Base-by-base conservation (phyloP, 116 monocot species). In the Cymodocea nodosa region DNA sequence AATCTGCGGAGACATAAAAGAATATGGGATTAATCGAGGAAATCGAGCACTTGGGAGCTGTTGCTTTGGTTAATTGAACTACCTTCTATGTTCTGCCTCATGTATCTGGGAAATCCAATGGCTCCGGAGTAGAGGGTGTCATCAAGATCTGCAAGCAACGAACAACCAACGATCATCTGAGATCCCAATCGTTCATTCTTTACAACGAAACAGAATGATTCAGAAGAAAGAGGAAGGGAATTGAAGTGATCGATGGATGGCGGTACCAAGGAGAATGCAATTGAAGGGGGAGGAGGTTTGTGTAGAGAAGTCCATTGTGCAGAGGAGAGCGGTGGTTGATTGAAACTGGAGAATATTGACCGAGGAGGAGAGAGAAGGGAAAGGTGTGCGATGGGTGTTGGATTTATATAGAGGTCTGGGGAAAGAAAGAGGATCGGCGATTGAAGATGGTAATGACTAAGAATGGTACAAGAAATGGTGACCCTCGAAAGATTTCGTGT, bases 11-110 rank as follows among this genome's bases (percentile, higher is more conserved):
- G 4, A 20, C 7, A 12, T 1, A 2, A 34, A 16, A 36, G 23
- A 11, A 37, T 5, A 17, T 10, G 6, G 14, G 17, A 23, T 19
- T 51, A 15, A n/a, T 3, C 1, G 30, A 64, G 14, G 30, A 30
- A 10, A 55, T 18, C 3, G 1, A 2, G 17, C 10, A 44, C 8
- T 23, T 36, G 53, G 10, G 19, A 3, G 30, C 30, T 30, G 30
- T 30, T 30, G 20, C 12, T 0, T 54, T 44, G 17, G 22, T 13
- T 67, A 30, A 15, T 14, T n/a, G 37, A 12, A 24, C 35, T 54
- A 22, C 93, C 84, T 68, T 95, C 94, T 14, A 95, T 95, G 81
- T 95, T 95, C 59, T 44, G 59, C 79, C 76, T 84, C 69, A 76
- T 70, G 35, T 70, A 78, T 35, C 67, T 67, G 6, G 71, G 74